Conservation (phyloP, 495 filamentous ascomycete species). For the Aspergillus steynii region DNA sequence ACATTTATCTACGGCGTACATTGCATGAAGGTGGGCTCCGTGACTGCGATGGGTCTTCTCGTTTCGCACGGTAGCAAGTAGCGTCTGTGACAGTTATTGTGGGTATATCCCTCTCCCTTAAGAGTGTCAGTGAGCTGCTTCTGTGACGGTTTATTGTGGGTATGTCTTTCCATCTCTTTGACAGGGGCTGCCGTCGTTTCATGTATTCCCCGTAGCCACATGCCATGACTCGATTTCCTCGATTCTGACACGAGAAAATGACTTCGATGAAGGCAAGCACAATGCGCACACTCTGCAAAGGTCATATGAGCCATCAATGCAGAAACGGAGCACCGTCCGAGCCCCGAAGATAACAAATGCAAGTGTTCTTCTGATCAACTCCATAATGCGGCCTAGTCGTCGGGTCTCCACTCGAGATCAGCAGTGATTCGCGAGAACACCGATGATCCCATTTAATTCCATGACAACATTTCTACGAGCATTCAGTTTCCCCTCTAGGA, state of each 20-base stretch:
- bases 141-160: no score
- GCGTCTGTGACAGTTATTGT: background rate
- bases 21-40: background rate
- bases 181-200: background rate
- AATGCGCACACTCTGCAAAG: background rate
- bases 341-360: no score
- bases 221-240: background rate
- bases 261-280: background rate
- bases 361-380: no score
- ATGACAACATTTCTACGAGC: no score
- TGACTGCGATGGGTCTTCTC: no score
- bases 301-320: no score
- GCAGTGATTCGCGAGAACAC: background rate
- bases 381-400: no score
- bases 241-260: background rate
- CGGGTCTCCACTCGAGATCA: background rate
- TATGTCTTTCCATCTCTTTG: no score
- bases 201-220: background rate
- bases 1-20: background rate
- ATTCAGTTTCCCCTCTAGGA: background rate
- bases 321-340: no score
- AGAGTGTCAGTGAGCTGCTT: no score
- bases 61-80: no score
- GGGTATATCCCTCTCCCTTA: background rate
- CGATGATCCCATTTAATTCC: background rate